A percentile compares a stretch with the other conserved stretches of the same genome.
Conservation (phyloP, 371 early-diverging fungal genomes). For the Actinomucor elegans region DNA sequence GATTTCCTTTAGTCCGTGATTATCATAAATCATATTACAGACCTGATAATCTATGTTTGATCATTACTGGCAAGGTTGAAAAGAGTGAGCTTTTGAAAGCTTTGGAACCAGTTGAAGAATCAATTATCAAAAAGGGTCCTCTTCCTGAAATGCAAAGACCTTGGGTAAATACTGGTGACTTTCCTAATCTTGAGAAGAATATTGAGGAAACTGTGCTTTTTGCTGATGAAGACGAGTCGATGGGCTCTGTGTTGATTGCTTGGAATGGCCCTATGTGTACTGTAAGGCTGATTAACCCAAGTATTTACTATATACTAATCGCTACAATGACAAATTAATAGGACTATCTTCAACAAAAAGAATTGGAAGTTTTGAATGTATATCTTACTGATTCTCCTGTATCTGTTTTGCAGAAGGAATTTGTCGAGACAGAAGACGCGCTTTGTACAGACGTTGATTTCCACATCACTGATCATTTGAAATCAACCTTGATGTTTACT, state of each 20-base stretch:
- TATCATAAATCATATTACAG: conserved; percentile 69
- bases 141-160: conserved; percentile 60
- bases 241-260: conserved; percentile 60
- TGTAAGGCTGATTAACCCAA: conserved; percentile 30
- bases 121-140: conserved; percentile 58
- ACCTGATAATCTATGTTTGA: conserved; percentile 68
- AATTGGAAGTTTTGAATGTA: conserved; percentile 45
- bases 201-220: conserved; percentile 57
- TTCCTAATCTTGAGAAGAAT: conserved; percentile 50
- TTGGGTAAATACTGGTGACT: conserved; percentile 61
- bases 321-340: conserved; percentile 15
- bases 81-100: conserved; percentile 50
- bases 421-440: conserved; percentile 71
- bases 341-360: conserved; percentile 44
- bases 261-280: conserved; percentile 66
- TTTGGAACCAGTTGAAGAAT: conserved; percentile 58
- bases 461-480: conserved; percentile 54
- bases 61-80: conserved; percentile 61
- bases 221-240: conserved; percentile 72
- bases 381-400: conserved; percentile 72
- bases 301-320: too few relatives aligned
- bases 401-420: conserved; percentile 61
- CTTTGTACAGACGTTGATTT: conserved; percentile 67
- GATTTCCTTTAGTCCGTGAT: conserved; percentile 38
- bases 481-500: conserved; percentile 49